phyloP scores from a whole-genome alignment of 768 basidiomycete species.

The Epithele typhae region DNA sequence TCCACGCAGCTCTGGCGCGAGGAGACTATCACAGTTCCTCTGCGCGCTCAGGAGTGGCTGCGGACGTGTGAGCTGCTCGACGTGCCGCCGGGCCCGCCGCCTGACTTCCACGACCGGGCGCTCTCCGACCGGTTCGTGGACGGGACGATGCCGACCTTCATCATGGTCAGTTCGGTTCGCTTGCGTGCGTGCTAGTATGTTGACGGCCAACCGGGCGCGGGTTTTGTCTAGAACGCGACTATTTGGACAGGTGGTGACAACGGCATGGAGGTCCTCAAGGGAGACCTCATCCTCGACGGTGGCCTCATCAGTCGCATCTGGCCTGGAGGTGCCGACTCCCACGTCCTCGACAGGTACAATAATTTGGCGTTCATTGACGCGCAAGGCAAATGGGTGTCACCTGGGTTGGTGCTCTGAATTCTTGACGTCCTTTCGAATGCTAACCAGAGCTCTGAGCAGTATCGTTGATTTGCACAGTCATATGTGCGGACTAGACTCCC shows the following conservation, averaged over 20 bases:
- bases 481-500: slow-evolving; percentile 2
- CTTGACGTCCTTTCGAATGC: too few species aligned
- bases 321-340: slow-evolving; percentile 35
- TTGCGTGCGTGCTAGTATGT: too few species aligned
- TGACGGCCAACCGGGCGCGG: background rate
- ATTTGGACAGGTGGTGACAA: slow-evolving; percentile 79
- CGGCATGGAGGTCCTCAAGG: slow-evolving; percentile 60
- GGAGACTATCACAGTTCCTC: slow-evolving; percentile 7
- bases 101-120: slow-evolving; percentile 43
- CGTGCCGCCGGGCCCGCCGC: slow-evolving; percentile 38
- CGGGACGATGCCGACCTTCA: slow-evolving; percentile 56
- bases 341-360: slow-evolving; percentile 18
- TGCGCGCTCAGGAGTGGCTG: slow-evolving; percentile 30
- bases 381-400: slow-evolving; percentile 72
- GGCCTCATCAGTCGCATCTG: slow-evolving; percentile 59
- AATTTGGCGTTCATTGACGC: slow-evolving; percentile 51
- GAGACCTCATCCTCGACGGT: slow-evolving; percentile 66
- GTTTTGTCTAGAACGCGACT: slow-evolving; percentile 48
- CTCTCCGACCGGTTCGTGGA: slow-evolving; percentile 63
- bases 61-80: slow-evolving; percentile 41
- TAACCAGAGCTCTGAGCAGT: background rate
- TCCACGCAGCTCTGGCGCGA: background rate
- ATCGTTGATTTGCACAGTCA: slow-evolving; percentile 17
- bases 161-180: slow-evolving; percentile 8
- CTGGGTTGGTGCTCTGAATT: slow-evolving; percentile 42